Conservation (phyloP, 257 asterid genomes). For the Handroanthus guayacan region DNA sequence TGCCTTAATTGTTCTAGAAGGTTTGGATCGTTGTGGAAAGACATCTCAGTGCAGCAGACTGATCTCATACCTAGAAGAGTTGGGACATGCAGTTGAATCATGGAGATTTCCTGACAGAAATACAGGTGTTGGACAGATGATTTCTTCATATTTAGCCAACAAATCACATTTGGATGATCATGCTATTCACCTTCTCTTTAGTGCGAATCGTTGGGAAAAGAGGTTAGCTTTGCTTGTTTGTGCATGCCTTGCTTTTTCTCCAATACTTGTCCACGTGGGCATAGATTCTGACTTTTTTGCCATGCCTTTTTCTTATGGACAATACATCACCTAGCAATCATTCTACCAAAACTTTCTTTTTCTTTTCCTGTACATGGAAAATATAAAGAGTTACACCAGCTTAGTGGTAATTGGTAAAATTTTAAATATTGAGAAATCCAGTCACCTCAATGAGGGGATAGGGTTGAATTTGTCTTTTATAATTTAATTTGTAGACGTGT, state of each 20-base stretch:
- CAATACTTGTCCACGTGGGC: neutral
- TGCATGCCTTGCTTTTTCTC: neutral
- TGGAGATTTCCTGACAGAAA: constrained; percentile 98
- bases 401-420: constrained; percentile 13
- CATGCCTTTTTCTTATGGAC: neutral
- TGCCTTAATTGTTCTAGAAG: constrained; percentile 91
- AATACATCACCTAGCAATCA: neutral
- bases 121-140: constrained; percentile 92
- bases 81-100: constrained; percentile 76
- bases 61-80: constrained; percentile 60
- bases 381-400: constrained; percentile 6
- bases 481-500: constrained; percentile 3
- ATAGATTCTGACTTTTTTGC: neutral
- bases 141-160: constrained; percentile 85
- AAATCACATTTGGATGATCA: constrained; percentile 84
- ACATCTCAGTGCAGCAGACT: constrained; percentile 79
- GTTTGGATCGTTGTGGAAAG: constrained; percentile 93
- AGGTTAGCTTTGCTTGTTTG: constrained; percentile 53
- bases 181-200: constrained; percentile 91
- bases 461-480: neutral
- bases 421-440: neutral
- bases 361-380: constrained; percentile 20
- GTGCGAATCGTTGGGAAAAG: constrained; percentile 97
- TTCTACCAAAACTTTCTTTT: neutral
- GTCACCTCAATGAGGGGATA: constrained; percentile 12